These are phyloP conservation scores for Penicillium brasilianum DNA, from an alignment of 2,329 filamentous ascomycete genomes.

Conservation along the genomic window DNA sequence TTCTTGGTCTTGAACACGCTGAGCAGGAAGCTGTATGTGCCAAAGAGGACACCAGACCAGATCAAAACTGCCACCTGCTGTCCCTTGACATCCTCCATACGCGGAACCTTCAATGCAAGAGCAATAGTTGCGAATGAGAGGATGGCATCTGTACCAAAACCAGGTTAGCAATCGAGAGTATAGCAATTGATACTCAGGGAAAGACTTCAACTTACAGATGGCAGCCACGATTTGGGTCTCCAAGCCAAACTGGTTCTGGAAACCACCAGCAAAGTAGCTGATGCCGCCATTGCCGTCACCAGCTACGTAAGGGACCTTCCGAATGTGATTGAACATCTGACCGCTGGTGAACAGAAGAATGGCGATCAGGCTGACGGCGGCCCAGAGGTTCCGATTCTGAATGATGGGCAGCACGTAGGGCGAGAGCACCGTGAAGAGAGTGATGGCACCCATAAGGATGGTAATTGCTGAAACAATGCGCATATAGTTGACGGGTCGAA, in stretches of 20 bases:
- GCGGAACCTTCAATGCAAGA: slow-evolving; percentile 90
- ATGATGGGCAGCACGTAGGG: slow-evolving; percentile 81
- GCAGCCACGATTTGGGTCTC: slow-evolving; percentile 95
- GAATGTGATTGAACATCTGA: slow-evolving; percentile 99
- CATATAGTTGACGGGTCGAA: slow-evolving; percentile 85
- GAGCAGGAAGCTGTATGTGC: slow-evolving; percentile 91
- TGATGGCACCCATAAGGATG: slow-evolving; percentile 70
- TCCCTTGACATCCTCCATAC: slow-evolving; percentile 74
- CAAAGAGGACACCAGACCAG: slow-evolving; percentile 77
- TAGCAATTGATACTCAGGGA: slow-evolving; percentile 8
- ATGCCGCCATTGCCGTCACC: slow-evolving; percentile 85
- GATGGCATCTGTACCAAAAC: slow-evolving; percentile 65
- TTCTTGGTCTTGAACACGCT: slow-evolving; percentile 96
- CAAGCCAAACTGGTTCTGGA: slow-evolving; percentile 90
- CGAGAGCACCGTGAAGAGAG: slow-evolving; percentile 71
- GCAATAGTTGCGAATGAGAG: slow-evolving; percentile 89
- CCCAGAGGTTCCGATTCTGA: slow-evolving; percentile 93
- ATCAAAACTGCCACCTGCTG: slow-evolving; percentile 82
- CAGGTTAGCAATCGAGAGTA: not conserved
- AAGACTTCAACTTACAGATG: slow-evolving; percentile 71
- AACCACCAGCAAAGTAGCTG: slow-evolving; percentile 87
- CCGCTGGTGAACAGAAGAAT: slow-evolving; percentile 94
- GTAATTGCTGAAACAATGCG: slow-evolving; percentile 72
- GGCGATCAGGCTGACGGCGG: slow-evolving; percentile 81
- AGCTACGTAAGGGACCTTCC: slow-evolving; percentile 89